Evolutionary conservation across 306 rosid species (phyloP).

Genomic region (Fragaria ananassa): DNA sequence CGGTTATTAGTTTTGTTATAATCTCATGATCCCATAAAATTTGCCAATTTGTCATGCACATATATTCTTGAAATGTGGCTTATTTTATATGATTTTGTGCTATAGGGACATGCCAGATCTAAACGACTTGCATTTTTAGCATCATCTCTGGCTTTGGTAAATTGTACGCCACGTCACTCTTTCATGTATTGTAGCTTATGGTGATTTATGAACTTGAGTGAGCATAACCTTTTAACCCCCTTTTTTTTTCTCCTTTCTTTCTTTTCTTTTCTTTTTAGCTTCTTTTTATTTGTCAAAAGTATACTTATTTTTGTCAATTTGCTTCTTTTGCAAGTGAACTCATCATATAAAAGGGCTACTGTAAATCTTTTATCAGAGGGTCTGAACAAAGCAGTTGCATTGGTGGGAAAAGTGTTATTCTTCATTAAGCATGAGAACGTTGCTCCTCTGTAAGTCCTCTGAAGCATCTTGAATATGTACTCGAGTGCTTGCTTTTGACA

Average conservation of each 20-base stretch:
- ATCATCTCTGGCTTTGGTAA: conserved; percentile 52
- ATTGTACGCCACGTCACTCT: conserved; percentile 48
- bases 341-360: conserved; percentile 54
- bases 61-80: background rate
- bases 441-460: conserved; percentile 75
- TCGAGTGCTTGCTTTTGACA: background rate
- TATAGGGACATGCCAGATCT: conserved; percentile 66
- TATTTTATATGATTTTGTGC: conserved; percentile 20
- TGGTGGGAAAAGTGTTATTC: conserved; percentile 76
- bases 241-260: background rate
- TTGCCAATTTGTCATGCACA: background rate
- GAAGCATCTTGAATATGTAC: conserved; percentile 8
- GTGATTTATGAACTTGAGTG: conserved; percentile 16
- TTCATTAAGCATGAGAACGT: conserved; percentile 62
- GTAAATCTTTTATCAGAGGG: conserved; percentile 64
- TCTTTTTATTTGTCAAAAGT: background rate
- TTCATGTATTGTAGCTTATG: conserved; percentile 17
- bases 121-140: conserved; percentile 56
- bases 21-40: background rate
- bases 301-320: conserved; percentile 30
- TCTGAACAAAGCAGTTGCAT: conserved; percentile 68
- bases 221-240: background rate
- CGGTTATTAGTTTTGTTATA: background rate
- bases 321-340: conserved; percentile 44
- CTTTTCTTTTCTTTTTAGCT: too few species aligned